phyloP scores from a whole-genome alignment of 768 basidiomycete genomes.

The Holtermannia corniformis region DNA sequence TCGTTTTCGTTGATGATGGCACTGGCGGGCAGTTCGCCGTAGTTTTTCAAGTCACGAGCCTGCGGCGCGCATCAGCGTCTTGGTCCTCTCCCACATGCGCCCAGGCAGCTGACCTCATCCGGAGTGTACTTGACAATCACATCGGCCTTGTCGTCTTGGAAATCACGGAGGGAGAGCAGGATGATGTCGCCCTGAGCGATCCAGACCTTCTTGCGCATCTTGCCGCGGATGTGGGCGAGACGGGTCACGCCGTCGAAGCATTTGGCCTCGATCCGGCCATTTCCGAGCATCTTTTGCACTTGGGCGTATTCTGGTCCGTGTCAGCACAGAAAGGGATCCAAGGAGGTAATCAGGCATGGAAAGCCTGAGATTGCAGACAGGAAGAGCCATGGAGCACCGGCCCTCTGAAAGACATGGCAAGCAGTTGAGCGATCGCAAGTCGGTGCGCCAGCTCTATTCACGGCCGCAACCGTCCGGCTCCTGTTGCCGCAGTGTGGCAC shows the following conservation, averaged over 20 bases:
- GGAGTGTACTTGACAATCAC: constrained; percentile 98
- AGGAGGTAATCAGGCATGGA: neutral
- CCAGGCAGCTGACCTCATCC: no score
- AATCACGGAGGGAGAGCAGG: constrained; percentile 86
- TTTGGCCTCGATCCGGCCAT: constrained; percentile 87
- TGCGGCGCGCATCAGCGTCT: no score
- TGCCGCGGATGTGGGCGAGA: constrained; percentile 93
- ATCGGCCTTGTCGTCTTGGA: constrained; percentile 98
- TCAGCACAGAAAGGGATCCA: neutral
- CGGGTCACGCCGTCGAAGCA: constrained; percentile 99
- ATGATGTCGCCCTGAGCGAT: constrained; percentile 98
- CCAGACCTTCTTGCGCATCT: constrained; percentile 99
- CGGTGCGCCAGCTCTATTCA: neutral
- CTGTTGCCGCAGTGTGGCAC: no score
- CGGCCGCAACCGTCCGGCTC: no score
- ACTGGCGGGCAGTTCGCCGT: constrained; percentile 92
- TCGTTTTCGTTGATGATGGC: constrained; percentile 97
- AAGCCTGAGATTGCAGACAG: no score
- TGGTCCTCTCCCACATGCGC: no score
- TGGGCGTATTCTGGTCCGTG: constrained; percentile 75
- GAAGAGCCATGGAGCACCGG: no score
- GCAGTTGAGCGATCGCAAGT: neutral
- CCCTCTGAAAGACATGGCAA: neutral
- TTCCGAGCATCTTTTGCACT: constrained; percentile 96
- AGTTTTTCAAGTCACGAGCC: constrained; percentile 70